Base-by-base conservation (phyloP, 179 eudicot genomes). In the Drosera spatulata region DNA sequence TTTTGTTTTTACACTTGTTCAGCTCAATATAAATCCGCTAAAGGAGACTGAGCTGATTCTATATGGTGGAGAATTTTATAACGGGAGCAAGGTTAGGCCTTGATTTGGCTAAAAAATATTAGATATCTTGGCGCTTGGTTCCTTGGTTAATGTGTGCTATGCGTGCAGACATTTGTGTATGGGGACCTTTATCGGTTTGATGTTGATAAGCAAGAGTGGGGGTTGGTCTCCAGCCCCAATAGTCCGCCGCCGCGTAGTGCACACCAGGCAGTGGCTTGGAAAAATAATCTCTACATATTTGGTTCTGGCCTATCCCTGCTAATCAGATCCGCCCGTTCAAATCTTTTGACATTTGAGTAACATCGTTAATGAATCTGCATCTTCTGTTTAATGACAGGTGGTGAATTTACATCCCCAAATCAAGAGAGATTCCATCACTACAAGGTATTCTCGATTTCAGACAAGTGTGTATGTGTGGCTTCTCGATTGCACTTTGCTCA, bases 241-340 rank as follows among this genome's bases (percentile, higher is more conserved):
- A 93, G 96, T 64, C 99, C 99, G 12, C 99, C 99, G 12, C 99
- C 99, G 68, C 91, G 99, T 55, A 93, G 99, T 77, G 87, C 99
- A 51, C 99, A 93, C 67, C 99, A 93, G 70, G 90, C 99, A 39
- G 93, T 89, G 71, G 90, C 85, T 58, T 93, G 99, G 99, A 93
- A 93, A 75, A 93, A 93, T 74, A 84, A 78, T 76, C 83, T 93
- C 44, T 93, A 93, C 73, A 78, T 93, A 48, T 89, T 73, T 72
- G 99, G 96, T 89, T 80, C 11, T 33, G n/a, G 10, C 2, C 14
- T 58, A 45, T 10, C 7, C 61, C 14, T 50, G 33, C 33, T 22
- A 22, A 22, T 22, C 33, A 22, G 33, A 22, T 22, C 33, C 33
- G 1, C 33, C 33, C 33, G 1, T 22, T 22, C 33, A 22, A 22